Base-by-base conservation (phyloP, 805 yeast species). In the Danielozyma ontarioensis region DNA sequence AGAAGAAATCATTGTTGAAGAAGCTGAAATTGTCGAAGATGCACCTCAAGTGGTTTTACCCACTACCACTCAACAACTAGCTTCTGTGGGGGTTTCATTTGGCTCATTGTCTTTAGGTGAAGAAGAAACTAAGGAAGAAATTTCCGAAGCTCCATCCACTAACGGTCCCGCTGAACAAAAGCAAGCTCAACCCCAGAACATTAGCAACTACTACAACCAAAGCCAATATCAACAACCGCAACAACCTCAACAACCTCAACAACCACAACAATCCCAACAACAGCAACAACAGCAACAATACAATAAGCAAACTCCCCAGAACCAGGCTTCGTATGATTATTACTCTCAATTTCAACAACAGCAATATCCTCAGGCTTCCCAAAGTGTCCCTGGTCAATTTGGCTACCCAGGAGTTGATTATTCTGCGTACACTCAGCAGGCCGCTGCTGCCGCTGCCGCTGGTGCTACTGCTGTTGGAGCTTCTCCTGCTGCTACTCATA, bases 81-180 rank as follows among this genome's bases (percentile, higher is more conserved):
- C 62, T 49, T 58, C 71, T 31, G 72, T 74, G 18, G 80, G 78
- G 42, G 78, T 79, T 26, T 77, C 81, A 22, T 78, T 79, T 47
- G 85, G 85, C 36, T 74, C 81, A 10, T 61, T 77, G 44, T 57
- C 72, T 17, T 59, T 74, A 37, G 59, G 65, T 33, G 74, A 72
- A 27, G 72, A 69, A 30, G 66, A 64, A 36, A 50, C 57, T 26
- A 45, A 50, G 8, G 22, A 19, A 10, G 22, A 19, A 19, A n/a
- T n/a, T n/a, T n/a, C n/a, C n/a, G n/a, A n/a, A n/a, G n/a, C n/a
- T n/a, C n/a, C n/a, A n/a, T n/a, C n/a, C n/a, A n/a, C n/a, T n/a
- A n/a, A n/a, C n/a, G n/a, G n/a, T n/a, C n/a, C n/a, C n/a, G n/a
- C n/a, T n/a, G 17, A n/a, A 12, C 25, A 4, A 25, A 33, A 26